Percentiles rank a stretch among this genome's conserved stretches.
Conservation (phyloP, 768 basidiomycete genomes). For the Lanmaoa rubissima region DNA sequence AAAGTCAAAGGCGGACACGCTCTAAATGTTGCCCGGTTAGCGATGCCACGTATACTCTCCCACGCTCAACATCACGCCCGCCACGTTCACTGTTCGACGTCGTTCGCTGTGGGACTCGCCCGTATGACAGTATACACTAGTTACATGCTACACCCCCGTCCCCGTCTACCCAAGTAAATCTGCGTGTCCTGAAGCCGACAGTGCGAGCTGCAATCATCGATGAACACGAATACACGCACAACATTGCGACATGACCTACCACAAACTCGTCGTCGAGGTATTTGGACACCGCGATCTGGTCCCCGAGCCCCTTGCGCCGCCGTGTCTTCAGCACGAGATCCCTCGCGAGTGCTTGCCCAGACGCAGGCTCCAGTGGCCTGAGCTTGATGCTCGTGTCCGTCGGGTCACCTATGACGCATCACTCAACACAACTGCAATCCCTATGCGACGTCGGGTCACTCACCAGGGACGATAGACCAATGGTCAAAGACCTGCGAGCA, state of each 20-base stretch:
- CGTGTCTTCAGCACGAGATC: conserved; percentile 97
- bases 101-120: not conserved
- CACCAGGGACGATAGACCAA: conserved; percentile 97
- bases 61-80: conserved; percentile 23
- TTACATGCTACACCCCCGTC: conserved; percentile 9
- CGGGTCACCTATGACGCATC: conserved; percentile 71
- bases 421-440: not conserved
- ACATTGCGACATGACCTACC: conserved; percentile 43
- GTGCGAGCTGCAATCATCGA: conserved; percentile 61
- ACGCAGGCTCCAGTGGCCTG: conserved; percentile 93
- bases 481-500: conserved; percentile 97
- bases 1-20: conserved; percentile 17
- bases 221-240: conserved; percentile 7
- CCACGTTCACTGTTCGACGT: not conserved
- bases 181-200: conserved; percentile 95
- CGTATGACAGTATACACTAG: not conserved
- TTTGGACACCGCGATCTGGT: conserved; percentile 96
- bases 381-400: conserved; percentile 97
- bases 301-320: conserved; percentile 92
- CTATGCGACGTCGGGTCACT: conserved; percentile 24
- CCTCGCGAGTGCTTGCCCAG: conserved; percentile 90
- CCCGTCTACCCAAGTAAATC: conserved; percentile 69
- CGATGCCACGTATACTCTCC: conserved; percentile 48
- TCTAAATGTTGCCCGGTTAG: conserved; percentile 37
- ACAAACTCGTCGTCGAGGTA: conserved; percentile 97